Conservation (phyloP, 352 stramenopile species). For the Pythium monospermum region DNA sequence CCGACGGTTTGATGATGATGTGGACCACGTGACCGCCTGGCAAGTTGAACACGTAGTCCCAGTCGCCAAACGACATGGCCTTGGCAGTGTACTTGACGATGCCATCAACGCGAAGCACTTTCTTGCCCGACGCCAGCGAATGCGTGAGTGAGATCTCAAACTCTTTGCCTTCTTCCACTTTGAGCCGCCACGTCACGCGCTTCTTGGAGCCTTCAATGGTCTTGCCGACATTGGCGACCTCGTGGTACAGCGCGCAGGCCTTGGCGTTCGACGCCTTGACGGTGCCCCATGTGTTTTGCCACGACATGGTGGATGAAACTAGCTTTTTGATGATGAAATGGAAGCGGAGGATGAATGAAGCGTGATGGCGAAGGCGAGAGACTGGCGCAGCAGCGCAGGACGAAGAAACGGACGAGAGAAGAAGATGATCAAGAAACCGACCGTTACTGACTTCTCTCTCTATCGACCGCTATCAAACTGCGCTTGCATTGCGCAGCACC, state of each 20-base stretch:
- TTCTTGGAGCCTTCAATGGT: constrained; percentile 85
- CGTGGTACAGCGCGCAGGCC: constrained; percentile 65
- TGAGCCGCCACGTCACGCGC: constrained; percentile 75
- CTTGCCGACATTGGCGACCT: constrained; percentile 80
- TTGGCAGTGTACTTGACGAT: constrained; percentile 78
- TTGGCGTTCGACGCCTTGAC: constrained; percentile 72
- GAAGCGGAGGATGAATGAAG: too few species aligned
- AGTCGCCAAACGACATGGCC: constrained; percentile 76
- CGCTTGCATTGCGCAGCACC: too few species aligned
- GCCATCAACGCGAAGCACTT: constrained; percentile 69
- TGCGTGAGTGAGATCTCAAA: constrained; percentile 84
- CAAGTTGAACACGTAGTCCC: constrained; percentile 84
- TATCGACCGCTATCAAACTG: too few species aligned
- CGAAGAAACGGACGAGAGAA: too few species aligned
- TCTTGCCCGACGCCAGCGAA: constrained; percentile 76
- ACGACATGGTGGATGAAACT: constrained; percentile 68
- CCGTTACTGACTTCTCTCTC: too few species aligned
- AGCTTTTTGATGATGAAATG: too few species aligned
- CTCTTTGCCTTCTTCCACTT: constrained; percentile 73
- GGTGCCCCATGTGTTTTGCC: constrained; percentile 60
- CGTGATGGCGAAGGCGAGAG: too few species aligned
- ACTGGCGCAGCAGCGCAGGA: too few species aligned
- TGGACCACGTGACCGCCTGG: constrained; percentile 73
- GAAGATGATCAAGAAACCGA: too few species aligned
- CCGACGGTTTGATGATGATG: constrained; percentile 81